Percentiles rank a stretch among this genome's conserved stretches.
Conservation (phyloP, 129 eudicot species). For the Saussurea involucrata region DNA sequence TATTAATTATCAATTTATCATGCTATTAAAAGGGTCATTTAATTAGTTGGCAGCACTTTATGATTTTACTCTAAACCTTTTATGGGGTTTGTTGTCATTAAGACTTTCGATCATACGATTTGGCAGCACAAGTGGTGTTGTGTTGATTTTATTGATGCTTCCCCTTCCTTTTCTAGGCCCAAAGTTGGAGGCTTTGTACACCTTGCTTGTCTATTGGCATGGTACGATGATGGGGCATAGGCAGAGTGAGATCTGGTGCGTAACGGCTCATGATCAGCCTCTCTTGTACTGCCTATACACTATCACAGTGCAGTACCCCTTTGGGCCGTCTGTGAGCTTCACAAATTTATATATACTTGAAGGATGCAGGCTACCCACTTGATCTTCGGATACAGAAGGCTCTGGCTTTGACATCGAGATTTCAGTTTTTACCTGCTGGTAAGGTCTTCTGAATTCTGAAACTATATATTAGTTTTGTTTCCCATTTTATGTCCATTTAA, state of each 20-base stretch:
- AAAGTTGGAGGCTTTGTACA: conserved; percentile 43
- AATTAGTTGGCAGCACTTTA: neutral
- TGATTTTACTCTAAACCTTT: neutral
- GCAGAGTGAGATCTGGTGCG: conserved; percentile 24
- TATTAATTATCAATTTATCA: neutral
- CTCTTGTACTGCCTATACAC: conserved; percentile 18
- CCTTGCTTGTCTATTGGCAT: conserved; percentile 31
- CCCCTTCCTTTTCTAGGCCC: conserved; percentile 61
- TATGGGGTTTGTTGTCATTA: neutral
- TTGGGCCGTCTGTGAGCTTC: conserved; percentile 32
- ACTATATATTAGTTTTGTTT: neutral
- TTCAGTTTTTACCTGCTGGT: conserved; percentile 1
- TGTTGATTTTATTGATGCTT: conserved; percentile 51
- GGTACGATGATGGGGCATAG: conserved; percentile 17
- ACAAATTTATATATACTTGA: conserved; percentile 14
- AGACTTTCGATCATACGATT: conserved; percentile 16
- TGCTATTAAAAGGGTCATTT: neutral
- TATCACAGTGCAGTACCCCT: conserved; percentile 20
- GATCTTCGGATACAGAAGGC: conserved; percentile 10
- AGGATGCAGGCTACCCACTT: conserved; percentile 20
- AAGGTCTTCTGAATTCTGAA: neutral
- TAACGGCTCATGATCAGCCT: conserved; percentile 23
- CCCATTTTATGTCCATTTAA: neutral
- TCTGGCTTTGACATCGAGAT: conserved; percentile 4
- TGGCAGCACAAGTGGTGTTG: conserved; percentile 15